Percentiles rank a stretch among this genome's conserved stretches.
phyloP scores from a whole-genome alignment of 2,329 filamentous ascomycete genomes.

The Alternaria hordeiaustralica region DNA sequence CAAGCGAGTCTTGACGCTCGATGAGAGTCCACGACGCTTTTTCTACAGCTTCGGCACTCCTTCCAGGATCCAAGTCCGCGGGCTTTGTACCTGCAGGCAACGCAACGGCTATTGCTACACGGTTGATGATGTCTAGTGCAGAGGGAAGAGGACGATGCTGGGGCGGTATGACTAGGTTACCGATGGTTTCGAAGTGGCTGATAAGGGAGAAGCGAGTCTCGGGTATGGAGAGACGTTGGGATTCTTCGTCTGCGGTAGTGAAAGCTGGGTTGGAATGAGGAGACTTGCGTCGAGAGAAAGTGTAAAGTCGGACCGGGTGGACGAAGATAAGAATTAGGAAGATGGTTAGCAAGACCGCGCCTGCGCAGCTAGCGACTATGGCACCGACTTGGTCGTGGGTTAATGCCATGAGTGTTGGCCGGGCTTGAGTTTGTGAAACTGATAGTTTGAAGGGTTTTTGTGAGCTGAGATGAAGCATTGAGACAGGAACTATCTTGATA shows the following conservation, averaged over 20 bases:
- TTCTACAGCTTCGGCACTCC: accelerated
- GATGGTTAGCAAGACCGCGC: neutral
- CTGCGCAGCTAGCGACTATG: neutral
- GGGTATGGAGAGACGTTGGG: neutral
- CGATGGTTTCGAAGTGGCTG: neutral
- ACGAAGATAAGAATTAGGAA: neutral
- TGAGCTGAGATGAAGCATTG: neutral
- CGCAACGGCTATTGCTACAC: neutral
- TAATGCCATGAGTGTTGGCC: neutral
- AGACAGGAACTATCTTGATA: neutral
- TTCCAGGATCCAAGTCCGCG: neutral
- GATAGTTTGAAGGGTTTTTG: neutral
- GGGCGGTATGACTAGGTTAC: neutral
- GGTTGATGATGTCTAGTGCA: neutral
- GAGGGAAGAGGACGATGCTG: neutral
- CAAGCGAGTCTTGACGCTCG: neutral
- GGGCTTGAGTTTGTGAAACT: neutral
- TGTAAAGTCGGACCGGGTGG: neutral
- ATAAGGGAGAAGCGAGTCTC: neutral
- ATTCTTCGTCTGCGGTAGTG: neutral
- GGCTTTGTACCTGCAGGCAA: neutral
- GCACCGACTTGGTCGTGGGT: neutral
- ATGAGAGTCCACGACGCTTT: neutral
- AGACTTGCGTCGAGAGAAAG: neutral
- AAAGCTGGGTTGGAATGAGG: neutral